phyloP scores from a whole-genome alignment of 2,329 filamentous ascomycete species.

The Colletotrichum noveboracense region DNA sequence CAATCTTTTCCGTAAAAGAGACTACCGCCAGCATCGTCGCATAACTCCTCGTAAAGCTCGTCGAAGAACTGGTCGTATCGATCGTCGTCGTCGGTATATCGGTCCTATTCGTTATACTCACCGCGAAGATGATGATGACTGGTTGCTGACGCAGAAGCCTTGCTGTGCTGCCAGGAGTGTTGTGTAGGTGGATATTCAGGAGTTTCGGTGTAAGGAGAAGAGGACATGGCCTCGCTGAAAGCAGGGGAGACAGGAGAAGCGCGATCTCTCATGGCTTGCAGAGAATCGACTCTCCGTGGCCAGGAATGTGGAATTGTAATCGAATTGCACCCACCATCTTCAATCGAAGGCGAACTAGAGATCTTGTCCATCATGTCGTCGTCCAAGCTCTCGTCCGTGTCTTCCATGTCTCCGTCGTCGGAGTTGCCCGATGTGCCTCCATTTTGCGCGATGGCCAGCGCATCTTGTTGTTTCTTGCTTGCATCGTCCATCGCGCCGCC shows the following conservation, averaged over 20 bases:
- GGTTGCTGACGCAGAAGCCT: conserved; percentile 29
- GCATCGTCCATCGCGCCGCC: conserved; percentile 26
- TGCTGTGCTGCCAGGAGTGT: conserved; percentile 32
- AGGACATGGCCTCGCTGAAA: conserved; percentile 38
- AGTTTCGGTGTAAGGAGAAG: conserved; percentile 47
- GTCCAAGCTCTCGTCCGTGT: conserved; percentile 75
- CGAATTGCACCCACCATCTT: conserved; percentile 86
- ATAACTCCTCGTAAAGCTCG: conserved; percentile 27
- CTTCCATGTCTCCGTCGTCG: conserved; percentile 69
- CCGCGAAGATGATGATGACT: conserved; percentile 54
- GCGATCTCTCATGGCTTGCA: conserved; percentile 35
- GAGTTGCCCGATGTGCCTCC: conserved; percentile 54
- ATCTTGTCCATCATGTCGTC: conserved; percentile 99
- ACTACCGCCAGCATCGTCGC: conserved; percentile 15
- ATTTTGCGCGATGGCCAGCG: conserved; percentile 65
- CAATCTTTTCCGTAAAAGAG: conserved; percentile 17
- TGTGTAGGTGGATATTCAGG: conserved; percentile 37
- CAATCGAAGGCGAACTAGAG: conserved; percentile 97
- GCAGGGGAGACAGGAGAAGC: conserved; percentile 35
- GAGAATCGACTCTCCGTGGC: conserved; percentile 50
- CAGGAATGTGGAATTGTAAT: conserved; percentile 40
- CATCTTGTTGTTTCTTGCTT: conserved; percentile 39
- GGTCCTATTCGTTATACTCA: conserved; percentile 46
- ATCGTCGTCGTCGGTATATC: conserved; percentile 18
- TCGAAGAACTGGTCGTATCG: conserved; percentile 25